phyloP scores from a whole-genome alignment of 371 early-diverging fungal genomes.

The Mucor piriformis region DNA sequence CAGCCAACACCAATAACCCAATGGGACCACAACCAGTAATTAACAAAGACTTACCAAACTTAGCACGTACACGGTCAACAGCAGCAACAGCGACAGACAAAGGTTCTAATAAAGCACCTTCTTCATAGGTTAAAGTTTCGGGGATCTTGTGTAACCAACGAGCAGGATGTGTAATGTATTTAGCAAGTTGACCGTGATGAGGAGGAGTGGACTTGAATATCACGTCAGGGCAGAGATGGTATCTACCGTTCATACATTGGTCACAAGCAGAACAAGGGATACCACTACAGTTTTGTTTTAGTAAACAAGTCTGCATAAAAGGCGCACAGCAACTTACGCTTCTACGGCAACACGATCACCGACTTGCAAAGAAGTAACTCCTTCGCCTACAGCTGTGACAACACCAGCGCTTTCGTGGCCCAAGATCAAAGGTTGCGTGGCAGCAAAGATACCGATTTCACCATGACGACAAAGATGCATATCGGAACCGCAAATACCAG shows the following conservation, averaged over 20 bases:
- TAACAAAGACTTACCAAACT: slow-evolving; percentile 43
- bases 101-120: slow-evolving; percentile 50
- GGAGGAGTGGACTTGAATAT: slow-evolving; percentile 55
- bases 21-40: slow-evolving; percentile 52
- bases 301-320: too few species aligned
- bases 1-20: slow-evolving; percentile 47
- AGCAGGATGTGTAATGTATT: slow-evolving; percentile 49
- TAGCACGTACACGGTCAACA: slow-evolving; percentile 39
- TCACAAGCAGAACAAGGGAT: slow-evolving; percentile 50
- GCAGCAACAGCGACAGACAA: slow-evolving; percentile 50
- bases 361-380: slow-evolving; percentile 40
- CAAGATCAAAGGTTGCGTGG: slow-evolving; percentile 35
- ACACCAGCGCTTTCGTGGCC: slow-evolving; percentile 44
- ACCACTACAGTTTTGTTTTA: slow-evolving; percentile 46
- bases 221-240: slow-evolving; percentile 50
- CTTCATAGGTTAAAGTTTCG: slow-evolving; percentile 36
- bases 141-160: slow-evolving; percentile 53
- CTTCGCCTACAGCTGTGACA: slow-evolving; percentile 38
- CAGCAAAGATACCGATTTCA: slow-evolving; percentile 51
- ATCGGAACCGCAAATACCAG: slow-evolving; percentile 51
- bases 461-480: slow-evolving; percentile 50
- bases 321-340: slow-evolving; percentile 29
- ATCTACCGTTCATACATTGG: slow-evolving; percentile 50
- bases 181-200: slow-evolving; percentile 44
- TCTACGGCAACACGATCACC: slow-evolving; percentile 56